Conservation (phyloP, 2,329 filamentous ascomycete genomes). For the Fusarium scirpi region DNA sequence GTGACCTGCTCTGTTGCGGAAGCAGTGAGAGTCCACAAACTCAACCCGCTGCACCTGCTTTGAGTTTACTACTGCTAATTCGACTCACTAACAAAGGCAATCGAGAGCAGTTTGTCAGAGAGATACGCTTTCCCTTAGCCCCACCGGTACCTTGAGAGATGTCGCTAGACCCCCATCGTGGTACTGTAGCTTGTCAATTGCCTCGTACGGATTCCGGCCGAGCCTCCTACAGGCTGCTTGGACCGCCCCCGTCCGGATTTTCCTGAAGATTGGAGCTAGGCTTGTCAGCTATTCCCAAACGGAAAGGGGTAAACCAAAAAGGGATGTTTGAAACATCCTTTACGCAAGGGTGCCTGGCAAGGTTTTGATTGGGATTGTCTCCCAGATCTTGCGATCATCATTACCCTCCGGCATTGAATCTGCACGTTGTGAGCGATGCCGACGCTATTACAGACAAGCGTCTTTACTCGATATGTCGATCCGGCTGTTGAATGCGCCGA, state of each 20-base stretch:
- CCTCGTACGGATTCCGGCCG: constrained; percentile 33
- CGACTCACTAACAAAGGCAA: neutral
- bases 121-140: neutral
- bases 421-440: constrained; percentile 29
- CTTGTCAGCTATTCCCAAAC: constrained; percentile 38
- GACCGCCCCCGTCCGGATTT: constrained; percentile 5
- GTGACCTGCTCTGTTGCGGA: neutral
- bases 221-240: constrained; percentile 26
- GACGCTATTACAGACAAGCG: constrained; percentile 38
- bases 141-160: neutral
- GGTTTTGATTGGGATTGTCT: constrained; percentile 43
- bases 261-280: constrained; percentile 22
- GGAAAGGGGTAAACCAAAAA: constrained; percentile 33
- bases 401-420: constrained; percentile 34
- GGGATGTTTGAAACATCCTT: constrained; percentile 43
- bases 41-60: constrained; percentile 2
- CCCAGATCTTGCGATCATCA: constrained; percentile 38
- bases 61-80: constrained; percentile 8
- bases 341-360: constrained; percentile 37
- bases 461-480: constrained; percentile 29
- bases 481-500: constrained; percentile 24
- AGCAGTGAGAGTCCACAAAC: neutral
- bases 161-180: constrained; percentile 17
- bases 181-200: constrained; percentile 18
- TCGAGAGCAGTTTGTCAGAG: neutral